Evolutionary conservation across 225 moss, liverwort and hornwort species (phyloP).

Genomic region (Rhytidiadelphus loreus): DNA sequence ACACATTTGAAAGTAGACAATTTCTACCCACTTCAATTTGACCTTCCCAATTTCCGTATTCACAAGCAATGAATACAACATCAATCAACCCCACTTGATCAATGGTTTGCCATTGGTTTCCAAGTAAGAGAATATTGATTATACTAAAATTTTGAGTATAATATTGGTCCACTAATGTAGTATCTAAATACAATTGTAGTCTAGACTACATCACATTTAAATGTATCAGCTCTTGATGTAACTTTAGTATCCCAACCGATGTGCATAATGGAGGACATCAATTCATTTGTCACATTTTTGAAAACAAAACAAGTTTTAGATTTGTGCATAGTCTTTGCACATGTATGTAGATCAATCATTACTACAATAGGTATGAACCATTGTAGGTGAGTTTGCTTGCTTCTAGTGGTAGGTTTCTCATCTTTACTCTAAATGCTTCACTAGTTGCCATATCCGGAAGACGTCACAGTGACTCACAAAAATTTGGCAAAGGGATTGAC

Average conservation of each 20-base stretch:
- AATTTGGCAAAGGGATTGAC: background rate
- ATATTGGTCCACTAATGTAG: background rate
- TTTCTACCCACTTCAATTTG: too few relatives aligned
- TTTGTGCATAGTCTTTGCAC: background rate
- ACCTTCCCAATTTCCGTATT: too few relatives aligned
- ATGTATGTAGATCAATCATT: background rate
- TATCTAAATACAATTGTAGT: background rate
- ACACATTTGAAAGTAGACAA: too few relatives aligned
- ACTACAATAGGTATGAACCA: background rate
- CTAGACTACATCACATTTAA: background rate
- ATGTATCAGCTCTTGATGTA: background rate
- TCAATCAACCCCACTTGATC: background rate
- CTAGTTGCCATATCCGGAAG: background rate
- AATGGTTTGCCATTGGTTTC: background rate
- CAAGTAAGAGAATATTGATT: background rate
- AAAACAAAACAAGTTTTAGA: background rate
- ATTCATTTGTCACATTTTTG: background rate
- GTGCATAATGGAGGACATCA: background rate
- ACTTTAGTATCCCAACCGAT: background rate
- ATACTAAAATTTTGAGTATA: background rate
- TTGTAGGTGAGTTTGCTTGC: background rate
- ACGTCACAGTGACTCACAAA: fast-evolving
- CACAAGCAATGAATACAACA: background rate
- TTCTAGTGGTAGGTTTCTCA: background rate
- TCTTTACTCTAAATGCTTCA: background rate